Base-by-base conservation (phyloP, 2,329 filamentous ascomycete species). In the Sarocladiaceae sp. region DNA sequence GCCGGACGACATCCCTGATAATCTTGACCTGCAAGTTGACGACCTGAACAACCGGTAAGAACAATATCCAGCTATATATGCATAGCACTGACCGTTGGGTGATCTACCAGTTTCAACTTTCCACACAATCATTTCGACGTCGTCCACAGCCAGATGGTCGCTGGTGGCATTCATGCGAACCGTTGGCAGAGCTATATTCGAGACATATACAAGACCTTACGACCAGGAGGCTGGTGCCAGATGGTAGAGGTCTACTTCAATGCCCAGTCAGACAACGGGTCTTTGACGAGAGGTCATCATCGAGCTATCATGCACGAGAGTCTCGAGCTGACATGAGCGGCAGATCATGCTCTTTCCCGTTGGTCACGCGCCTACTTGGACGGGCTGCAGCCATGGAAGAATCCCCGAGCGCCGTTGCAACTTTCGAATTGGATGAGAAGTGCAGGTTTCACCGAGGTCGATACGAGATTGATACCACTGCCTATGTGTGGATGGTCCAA, bases 191-290 rank as follows among this genome's bases (percentile, higher is more conserved):
- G 77, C 28, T 96, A 95, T 67, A 68, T 96, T 57, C 74, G 76
- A 59, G 92, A 96, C 59, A 87, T 96, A 55, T 80, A 82, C 57
- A 77, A 82, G 20, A 78, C 90, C 10, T 72, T 92, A 56, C 86
- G 82, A 49, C 86, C 84, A 5, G 87, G 85, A 2, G 91, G 92
- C 1, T 96, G 90, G 90, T 79, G 88, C 54, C 90, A 96, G 63
- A 85, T 96, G 78, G 81, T 89, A n/a, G 92, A 96, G 64, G 80
- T 92, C 60, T 90, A 95, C 62, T 86, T 86, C 66, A 90, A 90
- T 57, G 84, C 89, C 23, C 92, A 96, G 66, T 96, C 90, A 1
- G 84, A 93, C 59, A 95, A 89, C 60, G 90, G 90, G 4, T 83
- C 82, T n/a, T 71, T 94, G 59, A 84, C 82, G 11, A 77, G 84